phyloP scores from a whole-genome alignment of 805 yeast species.

The Teunomyces cretensis region DNA sequence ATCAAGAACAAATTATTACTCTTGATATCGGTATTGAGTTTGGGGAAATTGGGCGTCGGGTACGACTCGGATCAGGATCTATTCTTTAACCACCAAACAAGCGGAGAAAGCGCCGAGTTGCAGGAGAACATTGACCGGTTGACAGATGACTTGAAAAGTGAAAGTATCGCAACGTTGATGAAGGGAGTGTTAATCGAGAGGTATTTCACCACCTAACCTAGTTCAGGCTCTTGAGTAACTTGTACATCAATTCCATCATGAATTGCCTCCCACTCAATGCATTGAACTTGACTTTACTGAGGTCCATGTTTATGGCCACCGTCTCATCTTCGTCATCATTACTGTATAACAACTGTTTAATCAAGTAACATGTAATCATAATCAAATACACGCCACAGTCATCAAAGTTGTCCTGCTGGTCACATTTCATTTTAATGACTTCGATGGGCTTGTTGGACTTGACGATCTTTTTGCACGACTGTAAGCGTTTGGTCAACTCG shows the following conservation, averaged over 20 bases:
- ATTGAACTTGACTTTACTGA: constrained; percentile 42
- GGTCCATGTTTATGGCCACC: constrained; percentile 33
- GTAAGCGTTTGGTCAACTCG: constrained; percentile 22
- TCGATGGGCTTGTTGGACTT: constrained; percentile 22
- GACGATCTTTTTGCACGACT: constrained; percentile 22
- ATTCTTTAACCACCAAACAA: constrained; percentile 21
- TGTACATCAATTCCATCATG: constrained; percentile 23
- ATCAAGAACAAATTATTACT: constrained; percentile 20
- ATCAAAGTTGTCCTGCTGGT: constrained; percentile 64
- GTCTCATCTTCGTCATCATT: constrained; percentile 7
- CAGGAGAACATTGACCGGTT: constrained; percentile 15
- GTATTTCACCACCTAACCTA: constrained; percentile 12
- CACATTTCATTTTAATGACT: constrained; percentile 38
- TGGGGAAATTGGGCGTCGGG: constrained; percentile 29
- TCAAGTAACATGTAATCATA: constrained; percentile 34
- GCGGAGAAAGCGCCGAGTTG: constrained; percentile 4
- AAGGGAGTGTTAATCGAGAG: constrained; percentile 26
- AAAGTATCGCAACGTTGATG: constrained; percentile 27
- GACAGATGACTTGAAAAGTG: constrained; percentile 18
- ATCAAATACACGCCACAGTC: constrained; percentile 58
- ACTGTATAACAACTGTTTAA: constrained; percentile 4
- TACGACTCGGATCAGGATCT: constrained; percentile 23
- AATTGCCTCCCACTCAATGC: constrained; percentile 49
- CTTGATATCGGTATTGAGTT: constrained; percentile 23
- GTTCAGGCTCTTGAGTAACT: neutral